Evolutionary conservation across 306 rosid species (phyloP), one percentile per base, ranked within the genome.

Genomic region (Cercis canadensis): DNA sequence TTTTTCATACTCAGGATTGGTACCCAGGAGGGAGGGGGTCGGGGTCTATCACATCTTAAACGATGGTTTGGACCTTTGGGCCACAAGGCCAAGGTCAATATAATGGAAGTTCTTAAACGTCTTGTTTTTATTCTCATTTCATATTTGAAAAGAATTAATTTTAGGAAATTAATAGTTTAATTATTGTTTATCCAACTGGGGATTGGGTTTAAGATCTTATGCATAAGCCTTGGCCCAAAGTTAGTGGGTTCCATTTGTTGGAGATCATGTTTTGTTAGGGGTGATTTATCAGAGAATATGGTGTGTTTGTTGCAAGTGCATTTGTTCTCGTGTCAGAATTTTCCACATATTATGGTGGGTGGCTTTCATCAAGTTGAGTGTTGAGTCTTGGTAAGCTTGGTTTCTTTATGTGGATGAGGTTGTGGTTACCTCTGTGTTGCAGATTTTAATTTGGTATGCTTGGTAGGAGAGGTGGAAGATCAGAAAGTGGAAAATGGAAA

Each of bases 111-210:
- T 24, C 29, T 24, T 24, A 24, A 24, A 24, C 3, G 29, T 24
- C 29, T 24, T 24, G 29, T 3, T 24, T 24, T 1, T 24, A 24
- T 24, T 24, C 29, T 47, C 19, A 8, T 57, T 29, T 76, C 17
- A 51, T 34, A 31, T 60, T 8, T 67, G 64, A 41, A 62, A 15
- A 62, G 31, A 61, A 18, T 76, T 58, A n/a, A 36, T 68, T 76
- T 10, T 7, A 5, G 64, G 13, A 7, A 45, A 51, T 29, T 54
- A 59, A 12, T 17, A 24, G 17, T 41, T 32, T 55, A 29, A 43
- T 32, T 55, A 21, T 32, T 19, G 4, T 2, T 56, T 40, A 13
- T 70, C 63, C 51, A n/a, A 2, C 46, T 39, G 16, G 43, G 39
- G 43, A 75, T 43, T 51, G 65, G 49, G 40, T 72, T 66, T 60